Evolutionary conservation across 768 basidiomycete genomes (phyloP).

Genomic region (Auriscalpium orientale): DNA sequence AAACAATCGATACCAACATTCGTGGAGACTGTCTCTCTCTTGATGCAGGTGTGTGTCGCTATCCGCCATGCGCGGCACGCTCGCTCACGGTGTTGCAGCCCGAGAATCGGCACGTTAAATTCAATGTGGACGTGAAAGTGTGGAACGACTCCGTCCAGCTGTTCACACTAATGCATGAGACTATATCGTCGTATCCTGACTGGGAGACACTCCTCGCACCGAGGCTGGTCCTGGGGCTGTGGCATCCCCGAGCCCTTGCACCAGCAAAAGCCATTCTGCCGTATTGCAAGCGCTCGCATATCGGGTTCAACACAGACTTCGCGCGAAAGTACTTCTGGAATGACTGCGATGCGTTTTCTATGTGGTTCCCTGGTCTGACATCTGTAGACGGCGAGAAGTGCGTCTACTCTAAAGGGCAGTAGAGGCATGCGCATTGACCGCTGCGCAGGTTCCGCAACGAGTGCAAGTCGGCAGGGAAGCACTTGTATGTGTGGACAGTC

Average conservation of each 20-base stretch:
- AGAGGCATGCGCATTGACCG: neutral
- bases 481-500: conserved; percentile 93
- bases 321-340: conserved; percentile 88
- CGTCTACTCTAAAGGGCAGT: conserved; percentile 11
- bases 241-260: conserved; percentile 86
- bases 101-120: conserved; percentile 67
- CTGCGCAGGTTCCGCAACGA: conserved; percentile 64
- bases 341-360: conserved; percentile 78
- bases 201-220: conserved; percentile 78
- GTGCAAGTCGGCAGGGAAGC: conserved; percentile 73
- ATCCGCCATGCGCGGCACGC: neutral
- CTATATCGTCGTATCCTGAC: conserved; percentile 52
- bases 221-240: conserved; percentile 72
- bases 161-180: conserved; percentile 68
- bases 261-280: conserved; percentile 72
- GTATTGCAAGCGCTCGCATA: conserved; percentile 79
- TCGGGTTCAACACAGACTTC: conserved; percentile 62
- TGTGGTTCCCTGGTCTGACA: conserved; percentile 67
- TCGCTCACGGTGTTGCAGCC: conserved; percentile 32
- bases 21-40: conserved; percentile 65
- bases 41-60: conserved; percentile 42
- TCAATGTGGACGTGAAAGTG: conserved; percentile 90
- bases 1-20: conserved; percentile 90
- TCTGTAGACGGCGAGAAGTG: conserved; percentile 68
- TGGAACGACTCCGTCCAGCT: conserved; percentile 86